Percentiles rank a stretch among this genome's conserved stretches.
Evolutionary conservation across 208 protist genomes (phyloP).

Genomic region (Crithidia sp.): DNA sequence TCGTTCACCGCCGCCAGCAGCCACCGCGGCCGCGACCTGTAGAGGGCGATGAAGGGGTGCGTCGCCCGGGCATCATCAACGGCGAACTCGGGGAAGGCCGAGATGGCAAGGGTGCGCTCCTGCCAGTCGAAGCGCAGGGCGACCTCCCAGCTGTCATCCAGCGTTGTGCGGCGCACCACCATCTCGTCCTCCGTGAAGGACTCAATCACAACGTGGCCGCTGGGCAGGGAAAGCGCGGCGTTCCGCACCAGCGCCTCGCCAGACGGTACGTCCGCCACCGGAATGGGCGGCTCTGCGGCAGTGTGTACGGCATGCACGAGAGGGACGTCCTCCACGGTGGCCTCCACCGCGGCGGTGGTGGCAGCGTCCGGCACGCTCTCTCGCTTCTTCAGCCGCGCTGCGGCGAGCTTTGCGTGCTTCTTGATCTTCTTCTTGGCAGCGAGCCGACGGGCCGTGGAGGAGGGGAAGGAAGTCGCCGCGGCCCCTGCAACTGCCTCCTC

Average conservation of each 20-base stretch:
- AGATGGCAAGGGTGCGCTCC: slow-evolving; percentile 62
- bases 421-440: slow-evolving; percentile 53
- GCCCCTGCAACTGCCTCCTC: neutral
- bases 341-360: neutral
- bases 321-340: slow-evolving; percentile 31
- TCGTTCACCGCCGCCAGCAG: slow-evolving; percentile 78
- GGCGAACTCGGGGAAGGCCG: slow-evolving; percentile 56
- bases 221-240: slow-evolving; percentile 50
- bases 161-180: slow-evolving; percentile 49
- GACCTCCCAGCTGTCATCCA: slow-evolving; percentile 72
- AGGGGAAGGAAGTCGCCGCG: neutral
- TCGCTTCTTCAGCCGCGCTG: slow-evolving; percentile 16
- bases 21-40: slow-evolving; percentile 62
- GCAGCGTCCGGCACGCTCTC: neutral
- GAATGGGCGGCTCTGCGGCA: slow-evolving; percentile 20
- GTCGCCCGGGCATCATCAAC: slow-evolving; percentile 15
- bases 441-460: slow-evolving; percentile 17
- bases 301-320: slow-evolving; percentile 34
- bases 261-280: slow-evolving; percentile 8
- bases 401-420: slow-evolving; percentile 45
- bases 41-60: slow-evolving; percentile 66
- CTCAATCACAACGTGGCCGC: slow-evolving; percentile 58
- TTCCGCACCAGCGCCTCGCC: slow-evolving; percentile 26
- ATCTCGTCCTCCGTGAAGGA: slow-evolving; percentile 71
- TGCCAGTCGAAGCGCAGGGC: slow-evolving; percentile 81